Percentiles rank a stretch among this genome's conserved stretches.
phyloP scores from a whole-genome alignment of 1,284 basidiomycete genomes.

The Apiotrichum akiyoshidainum region DNA sequence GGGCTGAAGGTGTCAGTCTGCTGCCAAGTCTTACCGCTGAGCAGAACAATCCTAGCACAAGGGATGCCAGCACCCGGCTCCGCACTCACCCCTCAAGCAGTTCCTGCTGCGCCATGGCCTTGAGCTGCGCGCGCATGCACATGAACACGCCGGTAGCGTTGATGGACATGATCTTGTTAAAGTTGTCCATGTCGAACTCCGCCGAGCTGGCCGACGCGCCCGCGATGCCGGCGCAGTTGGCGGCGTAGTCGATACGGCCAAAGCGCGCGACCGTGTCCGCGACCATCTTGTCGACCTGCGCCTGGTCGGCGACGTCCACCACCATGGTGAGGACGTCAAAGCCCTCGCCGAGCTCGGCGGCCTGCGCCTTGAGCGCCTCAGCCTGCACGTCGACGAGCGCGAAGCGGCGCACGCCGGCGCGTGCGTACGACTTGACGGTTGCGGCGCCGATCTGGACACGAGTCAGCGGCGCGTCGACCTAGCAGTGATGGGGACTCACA shows the following conservation, averaged over 20 bases:
- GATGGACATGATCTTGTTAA: conserved; percentile 23
- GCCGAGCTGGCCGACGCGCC: conserved; percentile 17
- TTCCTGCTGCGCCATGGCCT: conserved; percentile 18
- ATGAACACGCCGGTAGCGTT: conserved; percentile 17
- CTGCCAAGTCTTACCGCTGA: too few species aligned
- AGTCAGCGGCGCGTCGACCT: conserved; percentile 1
- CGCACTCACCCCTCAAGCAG: neutral
- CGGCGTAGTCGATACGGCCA: conserved; percentile 38
- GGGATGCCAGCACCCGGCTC: conserved; percentile 1
- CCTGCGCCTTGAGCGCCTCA: neutral
- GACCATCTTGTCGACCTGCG: conserved; percentile 13
- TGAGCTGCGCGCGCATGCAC: conserved; percentile 16
- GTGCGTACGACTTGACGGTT: conserved; percentile 8
- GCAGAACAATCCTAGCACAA: neutral
- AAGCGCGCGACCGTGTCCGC: conserved; percentile 12
- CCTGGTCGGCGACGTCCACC: conserved; percentile 19
- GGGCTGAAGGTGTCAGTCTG: neutral
- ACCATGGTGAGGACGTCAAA: conserved; percentile 6
- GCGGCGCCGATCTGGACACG: conserved; percentile 17
- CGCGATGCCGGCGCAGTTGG: conserved; percentile 35
- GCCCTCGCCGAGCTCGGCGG: neutral
- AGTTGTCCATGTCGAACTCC: conserved; percentile 10
- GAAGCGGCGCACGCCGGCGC: conserved; percentile 11
- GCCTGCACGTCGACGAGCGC: conserved; percentile 7
- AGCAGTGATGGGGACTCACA: conserved; percentile 8